phyloP scores from a whole-genome alignment of 352 stramenopile species.

The Blastocystis sp. region DNA sequence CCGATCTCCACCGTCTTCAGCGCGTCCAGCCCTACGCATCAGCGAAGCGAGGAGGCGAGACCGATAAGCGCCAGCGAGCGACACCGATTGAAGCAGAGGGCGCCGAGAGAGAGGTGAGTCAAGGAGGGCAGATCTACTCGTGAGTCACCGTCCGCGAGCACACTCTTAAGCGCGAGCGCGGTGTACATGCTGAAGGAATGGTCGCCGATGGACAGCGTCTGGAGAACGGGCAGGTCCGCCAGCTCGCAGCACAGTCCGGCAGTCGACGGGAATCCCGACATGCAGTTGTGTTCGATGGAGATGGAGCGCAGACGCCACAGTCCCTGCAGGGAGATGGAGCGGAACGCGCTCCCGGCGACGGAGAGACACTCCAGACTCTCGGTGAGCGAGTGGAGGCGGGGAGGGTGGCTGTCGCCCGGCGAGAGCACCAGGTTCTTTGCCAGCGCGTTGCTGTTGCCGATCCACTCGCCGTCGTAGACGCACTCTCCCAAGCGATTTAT shows the following conservation, averaged over 20 bases:
- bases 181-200: not conserved
- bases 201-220: not conserved
- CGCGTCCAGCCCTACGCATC: not conserved
- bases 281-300: not conserved
- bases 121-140: conserved; percentile 17
- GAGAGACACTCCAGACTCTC: not conserved
- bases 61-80: not conserved
- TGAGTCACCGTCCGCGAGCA: not conserved
- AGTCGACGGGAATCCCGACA: not conserved
- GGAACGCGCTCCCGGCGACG: not conserved
- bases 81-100: not conserved
- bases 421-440: not conserved
- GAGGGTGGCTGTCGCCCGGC: not conserved
- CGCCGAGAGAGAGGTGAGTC: not conserved
- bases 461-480: conserved; percentile 13
- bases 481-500: not conserved
- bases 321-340: not conserved
- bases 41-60: not conserved
- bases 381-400: not conserved
- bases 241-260: not conserved
- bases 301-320: not conserved
- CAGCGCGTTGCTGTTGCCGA: not conserved
- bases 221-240: not conserved
- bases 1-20: not conserved
- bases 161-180: not conserved